Conservation (phyloP, 257 asterid genomes). For the Prunella vulgaris region DNA sequence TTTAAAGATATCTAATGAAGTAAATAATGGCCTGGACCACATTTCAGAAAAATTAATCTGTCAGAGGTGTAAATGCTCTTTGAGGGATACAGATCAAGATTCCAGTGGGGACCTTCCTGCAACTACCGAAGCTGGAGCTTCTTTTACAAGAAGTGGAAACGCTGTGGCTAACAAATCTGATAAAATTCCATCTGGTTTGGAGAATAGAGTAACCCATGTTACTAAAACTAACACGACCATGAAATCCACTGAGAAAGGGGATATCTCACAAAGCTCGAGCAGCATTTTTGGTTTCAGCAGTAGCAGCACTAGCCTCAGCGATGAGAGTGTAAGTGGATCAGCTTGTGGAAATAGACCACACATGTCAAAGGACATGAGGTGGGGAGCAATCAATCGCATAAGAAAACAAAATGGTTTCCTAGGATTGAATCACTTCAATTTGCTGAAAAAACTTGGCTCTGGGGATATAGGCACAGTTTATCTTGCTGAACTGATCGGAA, state of each 20-base stretch:
- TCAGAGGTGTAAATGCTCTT: slow-evolving; percentile 75
- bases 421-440: slow-evolving; percentile 65
- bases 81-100: slow-evolving; percentile 41
- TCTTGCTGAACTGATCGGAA: slow-evolving; percentile 71
- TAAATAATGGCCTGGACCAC: slow-evolving; percentile 21
- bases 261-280: slow-evolving; percentile 83
- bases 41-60: slow-evolving; percentile 49
- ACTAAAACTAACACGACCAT: slow-evolving; percentile 28
- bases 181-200: slow-evolving; percentile 23
- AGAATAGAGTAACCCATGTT: slow-evolving; percentile 22
- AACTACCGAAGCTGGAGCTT: slow-evolving; percentile 19
- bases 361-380: slow-evolving; percentile 77
- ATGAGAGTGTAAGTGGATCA: slow-evolving; percentile 69
- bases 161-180: too few relatives aligned
- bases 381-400: slow-evolving; percentile 62
- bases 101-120: slow-evolving; percentile 25
- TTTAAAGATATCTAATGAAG: slow-evolving; percentile 27
- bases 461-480: slow-evolving; percentile 92
- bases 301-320: slow-evolving; percentile 74
- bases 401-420: slow-evolving; percentile 60
- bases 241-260: slow-evolving; percentile 72
- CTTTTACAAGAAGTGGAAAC: too few relatives aligned
- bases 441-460: slow-evolving; percentile 75
- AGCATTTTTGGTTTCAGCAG: slow-evolving; percentile 78
- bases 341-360: slow-evolving; percentile 67